Evolutionary conservation across 169 alveolate genomes (phyloP), one percentile per base, ranked within the genome.

Genomic region (Plasmodium yoelii): DNA sequence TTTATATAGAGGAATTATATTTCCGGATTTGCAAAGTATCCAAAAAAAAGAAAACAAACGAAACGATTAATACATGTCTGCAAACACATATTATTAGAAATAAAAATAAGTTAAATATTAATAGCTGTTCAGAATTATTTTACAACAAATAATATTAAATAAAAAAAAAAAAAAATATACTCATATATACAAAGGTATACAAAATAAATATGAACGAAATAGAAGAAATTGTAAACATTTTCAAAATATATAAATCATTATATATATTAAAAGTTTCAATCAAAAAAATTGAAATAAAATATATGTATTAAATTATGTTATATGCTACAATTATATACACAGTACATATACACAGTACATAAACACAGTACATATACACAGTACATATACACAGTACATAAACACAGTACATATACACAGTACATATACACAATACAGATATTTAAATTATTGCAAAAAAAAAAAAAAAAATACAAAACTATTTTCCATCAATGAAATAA

Each of bases 11-110:
- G 7, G 3, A 13, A 51, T 51, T 51, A 51, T 51, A 51, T 51
- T 51, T 12, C 59, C 4, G 3, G 8, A 51, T 51, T 12, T 13
- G 59, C 10, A n/a, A 51, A 51, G 4, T 7, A 3, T 34, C 42
- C 42, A 34, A 34, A 34, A 7, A 34, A 34, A 34, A 34, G 5
- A 34, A 34, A 34, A 3, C 42, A 34, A 34, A 34, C 7, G 42
- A 34, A 34, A 34, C 5, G 6, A 34, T 13, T 51, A 51, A 51
- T 51, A n/a, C 15, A 44, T 57, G 65, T 65, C 51, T 65, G 34
- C 73, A 65, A 65, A 65, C 73, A 65, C 44, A 34, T 65, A 65
- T 34, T 59, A 12, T 18, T 7, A n/a, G 7, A 59, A 19, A 59
- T 59, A 18, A 51, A 12, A 13, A 13, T 19, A 18, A 59, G 22